Conservation (phyloP, 495 filamentous ascomycete species). For the Podospora pseudopauciseta region DNA sequence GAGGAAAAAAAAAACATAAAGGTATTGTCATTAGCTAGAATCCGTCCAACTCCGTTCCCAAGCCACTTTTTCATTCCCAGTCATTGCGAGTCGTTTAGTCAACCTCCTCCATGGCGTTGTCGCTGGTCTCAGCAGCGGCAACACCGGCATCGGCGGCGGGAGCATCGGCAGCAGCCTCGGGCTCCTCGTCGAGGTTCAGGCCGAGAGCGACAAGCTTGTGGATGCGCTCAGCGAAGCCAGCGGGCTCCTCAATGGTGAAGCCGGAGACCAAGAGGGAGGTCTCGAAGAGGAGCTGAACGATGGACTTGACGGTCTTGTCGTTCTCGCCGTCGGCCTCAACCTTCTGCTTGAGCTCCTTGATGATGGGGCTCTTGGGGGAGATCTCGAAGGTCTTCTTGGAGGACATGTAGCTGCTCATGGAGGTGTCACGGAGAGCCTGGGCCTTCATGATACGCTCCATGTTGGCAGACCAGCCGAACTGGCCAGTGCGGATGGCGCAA, state of each 20-base stretch:
- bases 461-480: slow-evolving; percentile 99
- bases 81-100: slow-evolving; percentile 48
- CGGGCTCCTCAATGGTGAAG: slow-evolving; percentile 99
- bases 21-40: slow-evolving; percentile 31
- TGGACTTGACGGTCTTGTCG: slow-evolving; percentile 96
- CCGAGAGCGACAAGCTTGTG: slow-evolving; percentile 97
- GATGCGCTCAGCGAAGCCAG: slow-evolving; percentile 95
- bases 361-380: slow-evolving; percentile 94
- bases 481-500: slow-evolving; percentile 98
- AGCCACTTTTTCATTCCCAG: slow-evolving; percentile 40
- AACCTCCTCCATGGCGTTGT: slow-evolving; percentile 65
- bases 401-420: slow-evolving; percentile 99
- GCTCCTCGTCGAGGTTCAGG: slow-evolving; percentile 89
- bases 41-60: slow-evolving; percentile 44
- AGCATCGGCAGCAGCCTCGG: slow-evolving; percentile 66
- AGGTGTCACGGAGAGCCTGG: slow-evolving; percentile 98
- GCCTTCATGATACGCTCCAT: slow-evolving; percentile 99
- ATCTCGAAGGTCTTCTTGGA: slow-evolving; percentile 99
- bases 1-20: slow-evolving; percentile 30
- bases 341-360: slow-evolving; percentile 99
- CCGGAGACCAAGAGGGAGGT: slow-evolving; percentile 96
- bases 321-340: slow-evolving; percentile 95
- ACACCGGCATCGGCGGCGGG: slow-evolving; percentile 48
- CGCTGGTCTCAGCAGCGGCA: slow-evolving; percentile 52
- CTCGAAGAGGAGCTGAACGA: slow-evolving; percentile 96